Evolutionary conservation across 306 rosid species (phyloP), one percentile per base, ranked within the genome.

Genomic region (Quillaja saponaria): DNA sequence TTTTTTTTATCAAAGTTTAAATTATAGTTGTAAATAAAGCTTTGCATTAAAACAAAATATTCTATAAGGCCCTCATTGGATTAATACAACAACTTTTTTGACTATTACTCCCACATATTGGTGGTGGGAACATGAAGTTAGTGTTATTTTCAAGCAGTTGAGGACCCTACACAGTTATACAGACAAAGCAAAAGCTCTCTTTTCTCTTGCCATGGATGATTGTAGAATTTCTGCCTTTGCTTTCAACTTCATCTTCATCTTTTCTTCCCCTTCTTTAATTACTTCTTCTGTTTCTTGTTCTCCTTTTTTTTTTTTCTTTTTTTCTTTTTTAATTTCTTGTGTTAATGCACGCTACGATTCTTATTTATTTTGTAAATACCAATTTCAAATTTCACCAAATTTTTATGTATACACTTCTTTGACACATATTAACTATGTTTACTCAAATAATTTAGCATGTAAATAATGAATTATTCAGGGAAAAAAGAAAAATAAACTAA

Each of bases 61-160:
- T 9, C 8, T 7, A 58, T 39, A 39, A 63, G 58, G 44, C 44
- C 19, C 68, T 61, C 50, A 64, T 51, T 62, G 61, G 69, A 74
- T 67, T 72, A 72, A 55, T 71, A 64, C 39, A 41, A 57, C 68
- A 55, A 44, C 80, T 78, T 83, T n/a, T 82, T 77, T 82, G 74
- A 88, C 88, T 76, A 77, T 69, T 75, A 81, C 61, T 61, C 51
- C 81, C 80, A 66, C 47, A 58, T 71, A 49, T 71, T 58, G 71
- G 68, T 64, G 66, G 65, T 74, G 80, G n/a, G 18, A 39, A 42
- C 67, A 87, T 69, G 77, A 73, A 70, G 86, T 81, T 76, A 54
- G 89, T 81, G 96, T 85, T 79, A 79, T 71, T 61, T 80, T 85
- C 81, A 87, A 87, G 97, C 86, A 78, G 64, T 25, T 66, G 66